phyloP scores from a whole-genome alignment of 169 alveolate species.

The Babesia sp. region DNA sequence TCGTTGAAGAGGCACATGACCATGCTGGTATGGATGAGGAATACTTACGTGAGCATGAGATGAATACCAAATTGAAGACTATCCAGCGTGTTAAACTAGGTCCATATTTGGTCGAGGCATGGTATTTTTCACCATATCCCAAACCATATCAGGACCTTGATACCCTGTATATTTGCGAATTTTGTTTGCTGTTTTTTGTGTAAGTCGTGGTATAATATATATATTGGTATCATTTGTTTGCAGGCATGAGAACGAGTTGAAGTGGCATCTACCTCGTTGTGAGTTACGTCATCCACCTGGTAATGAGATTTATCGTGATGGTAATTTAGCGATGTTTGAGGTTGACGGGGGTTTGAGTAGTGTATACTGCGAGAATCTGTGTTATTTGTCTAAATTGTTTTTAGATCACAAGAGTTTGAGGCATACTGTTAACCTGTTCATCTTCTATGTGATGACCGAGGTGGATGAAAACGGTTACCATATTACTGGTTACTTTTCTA shows the following conservation, averaged over 20 bases:
- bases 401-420: conserved; percentile 95
- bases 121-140: conserved; percentile 99
- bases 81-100: conserved; percentile 92
- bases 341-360: conserved; percentile 93
- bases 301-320: conserved; percentile 94
- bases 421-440: conserved; percentile 83
- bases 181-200: conserved; percentile 90
- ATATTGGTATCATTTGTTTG: no score
- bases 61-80: conserved; percentile 91
- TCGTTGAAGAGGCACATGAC: conserved; percentile 74
- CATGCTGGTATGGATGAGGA: conserved; percentile 91
- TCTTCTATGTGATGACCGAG: conserved; percentile 94
- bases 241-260: conserved; percentile 82
- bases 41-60: conserved; percentile 90
- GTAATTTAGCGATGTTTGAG: conserved; percentile 91
- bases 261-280: conserved; percentile 86
- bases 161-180: conserved; percentile 92
- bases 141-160: conserved; percentile 91
- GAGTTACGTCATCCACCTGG: conserved; percentile 96
- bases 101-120: conserved; percentile 89
- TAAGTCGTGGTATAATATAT: conserved; percentile 2
- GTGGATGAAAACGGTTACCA: conserved; percentile 85
- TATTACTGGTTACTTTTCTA: conserved; percentile 88
- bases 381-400: conserved; percentile 93
- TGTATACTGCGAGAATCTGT: conserved; percentile 95